phyloP scores from a whole-genome alignment of 352 stramenopile genomes.

The Phytopythium kandeliae region DNA sequence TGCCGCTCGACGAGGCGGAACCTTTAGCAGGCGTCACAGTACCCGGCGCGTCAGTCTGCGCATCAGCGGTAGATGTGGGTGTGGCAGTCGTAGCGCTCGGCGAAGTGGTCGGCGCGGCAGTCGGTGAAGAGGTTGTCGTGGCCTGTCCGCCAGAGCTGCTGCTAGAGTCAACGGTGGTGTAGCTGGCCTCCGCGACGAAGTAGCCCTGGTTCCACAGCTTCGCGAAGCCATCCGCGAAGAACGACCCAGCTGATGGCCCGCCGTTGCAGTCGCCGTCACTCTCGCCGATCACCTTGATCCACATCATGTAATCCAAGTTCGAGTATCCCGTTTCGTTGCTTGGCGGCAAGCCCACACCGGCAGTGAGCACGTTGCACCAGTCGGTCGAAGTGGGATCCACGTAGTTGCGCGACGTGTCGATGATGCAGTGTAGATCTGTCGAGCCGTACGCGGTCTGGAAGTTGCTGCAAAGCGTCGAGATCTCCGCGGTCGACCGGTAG shows the following conservation, averaged over 20 bases:
- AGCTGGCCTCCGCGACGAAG: constrained; percentile 34
- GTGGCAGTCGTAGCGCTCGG: constrained; percentile 1
- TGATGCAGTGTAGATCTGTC: constrained; percentile 39
- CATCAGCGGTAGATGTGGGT: background rate
- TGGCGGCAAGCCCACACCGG: constrained; percentile 50
- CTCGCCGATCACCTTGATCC: constrained; percentile 59
- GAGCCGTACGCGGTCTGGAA: constrained; percentile 48
- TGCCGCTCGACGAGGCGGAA: constrained; percentile 1
- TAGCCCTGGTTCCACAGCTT: constrained; percentile 64
- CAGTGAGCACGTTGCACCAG: constrained; percentile 65
- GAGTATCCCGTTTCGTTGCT: constrained; percentile 31
- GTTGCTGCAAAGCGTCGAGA: constrained; percentile 36
- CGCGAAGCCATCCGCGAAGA: constrained; percentile 50
- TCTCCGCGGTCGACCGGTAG: constrained; percentile 53
- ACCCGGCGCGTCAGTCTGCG: constrained; percentile 1
- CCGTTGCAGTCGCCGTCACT: constrained; percentile 57
- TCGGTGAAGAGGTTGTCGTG: background rate
- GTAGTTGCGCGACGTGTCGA: constrained; percentile 67
- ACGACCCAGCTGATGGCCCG: constrained; percentile 40
- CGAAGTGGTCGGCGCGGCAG: background rate
- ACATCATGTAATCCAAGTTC: constrained; percentile 67
- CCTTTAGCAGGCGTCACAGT: constrained; percentile 1
- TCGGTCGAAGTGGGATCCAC: constrained; percentile 27
- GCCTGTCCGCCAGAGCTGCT: constrained; percentile 3
- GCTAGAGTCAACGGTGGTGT: constrained; percentile 4